Percentiles rank a stretch among this genome's conserved stretches.
phyloP scores from a whole-genome alignment of 2,329 filamentous ascomycete species.

The Stachybotrys chartarum region DNA sequence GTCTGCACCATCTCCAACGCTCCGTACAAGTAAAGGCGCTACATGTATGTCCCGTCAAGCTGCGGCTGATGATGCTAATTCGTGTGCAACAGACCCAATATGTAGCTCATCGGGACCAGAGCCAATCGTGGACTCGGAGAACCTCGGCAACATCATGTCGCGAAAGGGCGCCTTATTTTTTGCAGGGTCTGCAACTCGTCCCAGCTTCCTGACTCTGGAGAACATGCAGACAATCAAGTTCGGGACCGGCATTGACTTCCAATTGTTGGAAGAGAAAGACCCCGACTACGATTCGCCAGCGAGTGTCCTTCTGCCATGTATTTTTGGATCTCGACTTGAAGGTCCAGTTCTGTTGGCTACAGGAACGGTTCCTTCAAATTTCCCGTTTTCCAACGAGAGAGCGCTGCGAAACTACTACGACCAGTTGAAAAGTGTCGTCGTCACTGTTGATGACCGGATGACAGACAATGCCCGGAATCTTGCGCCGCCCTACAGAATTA shows the following conservation, averaged over 20 bases:
- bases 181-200: neutral
- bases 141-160: neutral
- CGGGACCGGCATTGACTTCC: slow-evolving; percentile 3
- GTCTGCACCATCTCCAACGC: neutral
- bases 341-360: slow-evolving; percentile 10
- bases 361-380: slow-evolving; percentile 5
- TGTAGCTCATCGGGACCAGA: too few relatives aligned
- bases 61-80: too few relatives aligned
- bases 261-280: neutral
- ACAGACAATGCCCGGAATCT: slow-evolving; percentile 9
- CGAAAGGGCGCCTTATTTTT: neutral
- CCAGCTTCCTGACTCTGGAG: neutral
- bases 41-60: neutral
- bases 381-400: slow-evolving; percentile 1
- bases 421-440: slow-evolving; percentile 3
- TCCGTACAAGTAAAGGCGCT: neutral
- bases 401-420: slow-evolving; percentile 5
- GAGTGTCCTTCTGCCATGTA: slow-evolving; percentile 9
- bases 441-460: slow-evolving; percentile 9
- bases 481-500: slow-evolving; percentile 5
- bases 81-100: too few relatives aligned
- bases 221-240: slow-evolving; percentile 2
- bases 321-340: slow-evolving; percentile 8
- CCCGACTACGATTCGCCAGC: neutral
- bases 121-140: neutral